These are phyloP conservation scores for Ophiobolus disseminans DNA, from an alignment of 2,329 filamentous ascomycete genomes.

Conservation along the genomic window DNA sequence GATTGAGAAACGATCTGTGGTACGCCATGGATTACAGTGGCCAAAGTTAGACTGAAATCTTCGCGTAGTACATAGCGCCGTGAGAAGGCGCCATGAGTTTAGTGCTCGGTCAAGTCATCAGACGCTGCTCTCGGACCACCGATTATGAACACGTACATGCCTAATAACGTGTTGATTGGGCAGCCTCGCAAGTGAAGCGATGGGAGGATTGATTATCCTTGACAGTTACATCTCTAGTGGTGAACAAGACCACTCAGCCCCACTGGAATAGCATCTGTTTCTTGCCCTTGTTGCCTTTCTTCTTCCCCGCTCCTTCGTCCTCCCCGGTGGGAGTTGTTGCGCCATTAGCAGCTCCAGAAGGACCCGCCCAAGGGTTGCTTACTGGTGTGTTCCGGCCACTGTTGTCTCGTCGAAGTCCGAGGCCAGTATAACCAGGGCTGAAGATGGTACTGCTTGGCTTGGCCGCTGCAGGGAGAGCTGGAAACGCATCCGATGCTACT, in stretches of 20 bases:
- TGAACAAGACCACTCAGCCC: constrained; percentile 43
- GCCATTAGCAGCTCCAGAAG: constrained; percentile 35
- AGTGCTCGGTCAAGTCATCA: no score
- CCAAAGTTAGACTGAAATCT: no score
- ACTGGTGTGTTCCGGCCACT: constrained; percentile 48
- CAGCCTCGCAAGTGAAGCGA: neutral
- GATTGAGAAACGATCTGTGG: no score
- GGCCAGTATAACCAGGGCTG: constrained; percentile 57
- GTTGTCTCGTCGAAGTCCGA: constrained; percentile 53
- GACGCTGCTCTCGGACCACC: no score
- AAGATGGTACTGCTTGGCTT: constrained; percentile 67
- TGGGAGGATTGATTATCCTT: neutral
- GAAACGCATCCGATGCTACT: constrained; percentile 70
- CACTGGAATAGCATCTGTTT: constrained; percentile 60
- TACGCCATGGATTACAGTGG: no score
- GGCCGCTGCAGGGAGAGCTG: constrained; percentile 78
- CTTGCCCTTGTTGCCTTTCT: constrained; percentile 58
- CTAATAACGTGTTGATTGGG: no score
- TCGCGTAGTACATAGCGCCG: no score
- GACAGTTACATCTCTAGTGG: neutral
- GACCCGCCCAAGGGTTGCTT: constrained; percentile 50
- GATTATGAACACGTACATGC: no score
- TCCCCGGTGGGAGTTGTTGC: constrained; percentile 31
- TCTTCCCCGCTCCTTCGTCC: constrained; percentile 45
- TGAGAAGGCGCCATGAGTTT: no score